These are phyloP conservation scores for Phaseolus coccineus DNA, from an alignment of 331 rosid species.

Conservation along the genomic window DNA sequence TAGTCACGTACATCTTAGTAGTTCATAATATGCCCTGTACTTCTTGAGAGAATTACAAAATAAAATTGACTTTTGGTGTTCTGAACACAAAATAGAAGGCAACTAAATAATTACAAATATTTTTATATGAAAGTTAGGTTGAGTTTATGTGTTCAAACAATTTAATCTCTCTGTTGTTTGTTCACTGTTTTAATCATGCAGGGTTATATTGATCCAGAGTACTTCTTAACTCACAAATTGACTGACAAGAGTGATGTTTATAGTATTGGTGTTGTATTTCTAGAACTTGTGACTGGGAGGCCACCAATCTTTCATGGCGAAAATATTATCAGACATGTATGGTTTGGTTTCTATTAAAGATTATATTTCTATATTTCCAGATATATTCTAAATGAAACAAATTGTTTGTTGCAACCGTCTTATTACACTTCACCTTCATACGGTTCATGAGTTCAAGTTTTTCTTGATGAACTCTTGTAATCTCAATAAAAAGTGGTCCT, in stretches of 20 bases:
- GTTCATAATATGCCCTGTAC: neutral
- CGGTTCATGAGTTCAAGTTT: neutral
- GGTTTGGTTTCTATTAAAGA: slow-evolving; percentile 18
- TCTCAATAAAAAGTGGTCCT: no score
- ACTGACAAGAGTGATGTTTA: slow-evolving; percentile 95
- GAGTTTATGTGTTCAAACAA: slow-evolving; percentile 23
- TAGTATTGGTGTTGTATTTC: slow-evolving; percentile 91
- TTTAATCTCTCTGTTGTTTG: slow-evolving; percentile 20
- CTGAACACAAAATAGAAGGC: neutral
- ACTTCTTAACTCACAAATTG: slow-evolving; percentile 74
- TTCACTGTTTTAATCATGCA: slow-evolving; percentile 43
- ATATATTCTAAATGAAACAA: neutral
- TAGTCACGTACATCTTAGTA: neutral
- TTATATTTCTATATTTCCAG: neutral
- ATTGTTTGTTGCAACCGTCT: neutral
- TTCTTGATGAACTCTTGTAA: neutral
- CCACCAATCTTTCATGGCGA: slow-evolving; percentile 85
- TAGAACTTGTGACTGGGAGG: slow-evolving; percentile 79
- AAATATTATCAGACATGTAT: slow-evolving; percentile 88
- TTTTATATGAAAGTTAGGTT: neutral
- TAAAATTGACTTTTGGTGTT: neutral
- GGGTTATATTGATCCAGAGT: slow-evolving; percentile 99
- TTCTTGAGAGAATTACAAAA: neutral
- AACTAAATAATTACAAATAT: neutral
- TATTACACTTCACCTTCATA: neutral